Base-by-base conservation (phyloP, 83 land plant species). In the Isoetes engelmannii region DNA sequence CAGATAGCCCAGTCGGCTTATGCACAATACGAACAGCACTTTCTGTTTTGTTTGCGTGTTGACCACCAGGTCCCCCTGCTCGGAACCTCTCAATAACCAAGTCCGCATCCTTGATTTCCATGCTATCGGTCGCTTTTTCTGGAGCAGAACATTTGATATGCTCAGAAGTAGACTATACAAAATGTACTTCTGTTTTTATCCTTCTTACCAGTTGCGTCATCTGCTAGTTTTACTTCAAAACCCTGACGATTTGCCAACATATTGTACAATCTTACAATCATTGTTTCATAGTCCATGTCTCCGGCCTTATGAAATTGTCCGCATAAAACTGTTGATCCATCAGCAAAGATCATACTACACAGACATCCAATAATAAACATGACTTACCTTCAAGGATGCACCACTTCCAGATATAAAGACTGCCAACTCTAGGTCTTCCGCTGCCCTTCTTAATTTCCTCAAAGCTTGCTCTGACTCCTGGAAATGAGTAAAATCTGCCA, bases 211-310 rank as follows among this genome's bases (percentile, higher is more conserved):
- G 86, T 84, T 85, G 90, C 83, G 73, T 94, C 98, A 64, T 94
- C 98, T 19, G 90, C 84, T 6, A 86, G 75, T 45, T 85, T 79
- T 7, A 85, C 85, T 53, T 70, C 63, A 71, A 77, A 93, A 60
- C 87, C 92, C 68, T 72, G 83, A 4, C 74, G 82, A 37, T 77
- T 84, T 60, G 88, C 89, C 98, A 96, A 93, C 65, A 70, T 62
- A 61, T 73, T 85, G 70, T 93, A 93, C 98, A 93, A 89, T 43
- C 89, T 86, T 75, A 93, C 65, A 19, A 93, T 80, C 96, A 93
- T 93, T 47, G 92, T 70, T 44, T 96, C 98, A 92, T 92, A 93
- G 62, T 93, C 98, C 91, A 87, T 93, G 77, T 96, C 98, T 7
- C 98, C 98, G 72, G 96, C 98, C 60, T 96, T 96, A 45, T 94